Base-by-base conservation (phyloP, 345 rosid species). In the Euclidium syriacum region DNA sequence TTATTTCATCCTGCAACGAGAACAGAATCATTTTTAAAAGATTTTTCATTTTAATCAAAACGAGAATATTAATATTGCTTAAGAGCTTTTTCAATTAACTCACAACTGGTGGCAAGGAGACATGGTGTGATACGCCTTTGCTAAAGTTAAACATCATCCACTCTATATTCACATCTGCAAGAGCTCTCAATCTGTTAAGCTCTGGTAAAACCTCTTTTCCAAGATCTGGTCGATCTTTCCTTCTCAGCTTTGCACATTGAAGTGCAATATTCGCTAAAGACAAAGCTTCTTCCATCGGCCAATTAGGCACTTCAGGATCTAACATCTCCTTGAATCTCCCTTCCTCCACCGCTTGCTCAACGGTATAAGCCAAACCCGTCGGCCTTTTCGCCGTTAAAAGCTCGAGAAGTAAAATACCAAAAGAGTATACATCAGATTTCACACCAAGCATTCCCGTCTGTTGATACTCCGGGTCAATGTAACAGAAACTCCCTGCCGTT, bases 361-460 rank as follows among this genome's bases (percentile, higher is more conserved):
- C 73, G 14, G 33, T 4, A 67, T 82, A 86, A 3, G 91, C 25
- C 60, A 84, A 67, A 0, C 88, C 95, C 83, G 83, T 82, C 0
- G 95, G 86, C 10, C 80, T 81, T 56, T 61, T 84, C 7, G 79
- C 86, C 2, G 95, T 84, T 50, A 87, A 35, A 10, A 87, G 22
- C 39, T 87, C 91, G 48, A 87, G 83, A 60, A 87, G 81, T 64
- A 87, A 43, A 20, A 87, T 67, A 5, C 95, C 95, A 0, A 87
- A 40, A 4, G 95, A 84, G 72, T 87, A 87, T 0, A 87, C 71
- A 19, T 87, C 95, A 1, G 95, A 87, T 68, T 87, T 82, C 10
- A 81, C 85, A 4, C 91, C 91, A 5, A 87, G 80, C 83, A 84
- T 78, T 60, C 95, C 95, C 0, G 95, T 87, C n/a, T n/a, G n/a